phyloP scores from a whole-genome alignment of 1,284 basidiomycete genomes.

The Entoloma clypeatum region DNA sequence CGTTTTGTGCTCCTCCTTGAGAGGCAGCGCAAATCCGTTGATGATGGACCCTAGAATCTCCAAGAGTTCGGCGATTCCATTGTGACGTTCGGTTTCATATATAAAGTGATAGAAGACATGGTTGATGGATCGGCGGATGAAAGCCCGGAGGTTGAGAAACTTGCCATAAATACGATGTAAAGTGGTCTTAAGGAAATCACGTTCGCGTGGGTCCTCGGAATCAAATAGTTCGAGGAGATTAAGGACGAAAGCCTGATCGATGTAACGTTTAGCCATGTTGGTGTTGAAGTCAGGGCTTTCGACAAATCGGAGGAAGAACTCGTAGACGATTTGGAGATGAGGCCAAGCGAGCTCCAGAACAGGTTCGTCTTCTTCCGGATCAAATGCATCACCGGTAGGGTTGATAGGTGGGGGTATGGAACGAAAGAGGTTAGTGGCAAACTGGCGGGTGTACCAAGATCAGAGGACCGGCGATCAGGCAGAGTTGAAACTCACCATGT shows the following conservation, averaged over 20 bases:
- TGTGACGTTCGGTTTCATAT: slow-evolving; percentile 98
- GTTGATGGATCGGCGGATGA: slow-evolving; percentile 99
- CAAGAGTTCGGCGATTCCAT: slow-evolving; percentile 97
- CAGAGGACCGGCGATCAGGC: slow-evolving; percentile 7
- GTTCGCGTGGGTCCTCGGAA: slow-evolving; percentile 97
- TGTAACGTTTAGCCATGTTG: slow-evolving; percentile 95
- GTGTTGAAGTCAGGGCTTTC: slow-evolving; percentile 99
- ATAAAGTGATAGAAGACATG: slow-evolving; percentile 99
- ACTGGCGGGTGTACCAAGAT: slow-evolving; percentile 48
- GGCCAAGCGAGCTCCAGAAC: slow-evolving; percentile 99
- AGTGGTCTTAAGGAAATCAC: slow-evolving; percentile 99
- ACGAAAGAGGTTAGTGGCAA: slow-evolving; percentile 96
- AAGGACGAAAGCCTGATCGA: slow-evolving; percentile 95
- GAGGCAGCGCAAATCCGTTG: slow-evolving; percentile 96
- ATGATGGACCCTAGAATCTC: slow-evolving; percentile 99
- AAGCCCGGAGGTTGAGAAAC: slow-evolving; percentile 97
- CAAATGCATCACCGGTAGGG: slow-evolving; percentile 96
- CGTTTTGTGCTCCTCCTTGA: slow-evolving; percentile 99
- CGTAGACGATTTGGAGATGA: slow-evolving; percentile 99
- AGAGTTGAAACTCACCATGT: slow-evolving; percentile 65
- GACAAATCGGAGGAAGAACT: slow-evolving; percentile 99
- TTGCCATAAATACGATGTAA: slow-evolving; percentile 99
- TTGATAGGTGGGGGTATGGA: slow-evolving; percentile 99
- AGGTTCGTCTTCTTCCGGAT: slow-evolving; percentile 99
- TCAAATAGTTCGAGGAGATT: slow-evolving; percentile 98